Base-by-base conservation (phyloP, 2,329 filamentous ascomycete genomes). In the Xylariomycetidae sp. region DNA sequence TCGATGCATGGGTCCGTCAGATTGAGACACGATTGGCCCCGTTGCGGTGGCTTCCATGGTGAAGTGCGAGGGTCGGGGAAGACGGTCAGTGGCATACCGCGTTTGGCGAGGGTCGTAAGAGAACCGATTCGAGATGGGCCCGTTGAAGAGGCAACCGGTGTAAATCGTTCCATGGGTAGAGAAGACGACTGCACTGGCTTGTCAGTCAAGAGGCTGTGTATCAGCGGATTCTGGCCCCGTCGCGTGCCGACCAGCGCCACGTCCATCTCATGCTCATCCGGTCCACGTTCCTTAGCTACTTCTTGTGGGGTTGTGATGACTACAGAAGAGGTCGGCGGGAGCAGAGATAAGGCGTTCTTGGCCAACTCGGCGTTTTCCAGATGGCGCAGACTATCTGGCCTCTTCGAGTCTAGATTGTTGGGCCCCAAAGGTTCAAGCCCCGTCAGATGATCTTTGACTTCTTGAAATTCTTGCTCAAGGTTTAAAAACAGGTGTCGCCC, bases 151-250 rank as follows among this genome's bases (percentile, higher is more conserved):
- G 42, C 52, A 22, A 56, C 48, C 1, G 61, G 52, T 36, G 58
- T 64, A 19, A 88, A 72, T 30, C 85, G 74, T 25, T 80, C 76
- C 6, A 80, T 71, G 0, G 92, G 92, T 1, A 98, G 69, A 1
- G 92, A 98, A 2, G 92, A 92, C 2, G 92, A 97, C 45, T 88
- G 84, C 11, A 89, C 76, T 0, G 92, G 90, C 52, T 95, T 94
- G 62, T 98, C 92, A 2, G 92, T 98, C 8, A 98, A 73, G 2
- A 98, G 77, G 50, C 96, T 97, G 61, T 98, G 88, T 28, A 98
- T 92, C 2, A 98, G 68, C 0, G 89, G 88, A 50, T 98, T 98
- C 51, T 74, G 72, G 36, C 66, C 69, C 29, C 64, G 66, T 37
- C 74, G 63, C 40, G 70, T 72, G 17, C 63, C 66, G 3, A 69